A percentile compares a stretch with the other conserved stretches of the same genome.
phyloP scores from a whole-genome alignment of 1,284 basidiomycete species.

The Austroboletus novae-zelandiae region DNA sequence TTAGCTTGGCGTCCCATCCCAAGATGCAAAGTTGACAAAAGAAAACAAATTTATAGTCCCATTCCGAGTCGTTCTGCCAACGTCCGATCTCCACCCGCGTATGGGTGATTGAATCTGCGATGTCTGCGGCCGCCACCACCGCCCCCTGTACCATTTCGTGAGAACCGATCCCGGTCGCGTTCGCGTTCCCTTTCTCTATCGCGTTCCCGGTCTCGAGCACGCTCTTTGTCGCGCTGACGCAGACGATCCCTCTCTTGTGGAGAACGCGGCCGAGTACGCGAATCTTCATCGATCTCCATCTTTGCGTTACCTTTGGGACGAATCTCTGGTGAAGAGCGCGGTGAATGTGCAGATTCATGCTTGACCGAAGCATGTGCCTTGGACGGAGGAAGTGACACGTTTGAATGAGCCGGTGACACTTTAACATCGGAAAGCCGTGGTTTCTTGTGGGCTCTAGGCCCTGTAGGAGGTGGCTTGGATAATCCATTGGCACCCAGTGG shows the following conservation, averaged over 20 bases:
- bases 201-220: constrained; percentile 31
- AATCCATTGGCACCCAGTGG: constrained; percentile 28
- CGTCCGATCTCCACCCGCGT: constrained; percentile 61
- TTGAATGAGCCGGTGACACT: constrained; percentile 39
- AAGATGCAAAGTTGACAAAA: constrained; percentile 20
- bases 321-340: constrained; percentile 39
- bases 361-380: constrained; percentile 26
- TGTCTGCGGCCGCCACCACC: constrained; percentile 26
- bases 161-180: constrained; percentile 35
- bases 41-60: constrained; percentile 51
- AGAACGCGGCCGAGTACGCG: constrained; percentile 38
- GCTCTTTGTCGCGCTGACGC: constrained; percentile 38
- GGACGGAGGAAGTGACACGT: constrained; percentile 32
- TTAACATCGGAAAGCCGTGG: constrained; percentile 62
- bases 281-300: constrained; percentile 62
- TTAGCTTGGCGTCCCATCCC: constrained; percentile 13
- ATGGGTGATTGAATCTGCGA: constrained; percentile 32
- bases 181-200: constrained; percentile 34
- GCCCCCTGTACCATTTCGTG: constrained; percentile 33
- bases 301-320: constrained; percentile 38
- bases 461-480: constrained; percentile 66
- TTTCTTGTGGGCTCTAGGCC: constrained; percentile 74
- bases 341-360: constrained; percentile 34
- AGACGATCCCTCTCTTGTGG: constrained; percentile 39
- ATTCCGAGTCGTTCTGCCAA: constrained; percentile 63